These are phyloP conservation scores for Aspergillus sp. DNA, from an alignment of 2,329 filamentous ascomycete species.

Conservation along the genomic window DNA sequence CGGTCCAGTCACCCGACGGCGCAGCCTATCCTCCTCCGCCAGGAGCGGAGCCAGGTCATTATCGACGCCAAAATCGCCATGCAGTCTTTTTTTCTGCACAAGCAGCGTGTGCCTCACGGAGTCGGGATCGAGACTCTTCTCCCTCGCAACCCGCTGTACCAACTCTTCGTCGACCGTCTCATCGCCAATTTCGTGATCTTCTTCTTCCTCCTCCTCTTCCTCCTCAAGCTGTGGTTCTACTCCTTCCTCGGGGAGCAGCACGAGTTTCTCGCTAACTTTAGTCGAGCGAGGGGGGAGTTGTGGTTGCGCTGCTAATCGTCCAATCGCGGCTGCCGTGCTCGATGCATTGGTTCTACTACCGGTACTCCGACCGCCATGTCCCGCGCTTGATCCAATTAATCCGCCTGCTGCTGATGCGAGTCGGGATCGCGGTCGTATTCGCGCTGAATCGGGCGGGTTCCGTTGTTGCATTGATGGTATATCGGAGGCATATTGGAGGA, in stretches of 20 bases:
- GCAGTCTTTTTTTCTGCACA: slow-evolving; percentile 32
- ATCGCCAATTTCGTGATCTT: slow-evolving; percentile 24
- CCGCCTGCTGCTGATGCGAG: slow-evolving; percentile 33
- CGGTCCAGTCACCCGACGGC: slow-evolving; percentile 52
- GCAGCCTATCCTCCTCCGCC: slow-evolving; percentile 61
- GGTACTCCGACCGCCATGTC: slow-evolving; percentile 25
- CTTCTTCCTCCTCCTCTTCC: slow-evolving; percentile 25
- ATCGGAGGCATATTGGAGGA: slow-evolving; percentile 89
- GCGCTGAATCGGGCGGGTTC: slow-evolving; percentile 52
- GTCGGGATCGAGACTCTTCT: slow-evolving; percentile 36
- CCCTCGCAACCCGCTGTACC: slow-evolving; percentile 32
- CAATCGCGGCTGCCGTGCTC: slow-evolving; percentile 55
- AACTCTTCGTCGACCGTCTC: slow-evolving; percentile 37
- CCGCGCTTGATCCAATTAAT: slow-evolving; percentile 41
- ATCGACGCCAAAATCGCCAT: slow-evolving; percentile 58
- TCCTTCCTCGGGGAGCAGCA: slow-evolving; percentile 73
- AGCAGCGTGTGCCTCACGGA: slow-evolving; percentile 31
- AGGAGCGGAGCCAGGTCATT: slow-evolving; percentile 50
- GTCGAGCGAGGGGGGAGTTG: slow-evolving; percentile 81
- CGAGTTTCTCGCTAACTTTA: slow-evolving; percentile 96
- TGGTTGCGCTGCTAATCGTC: slow-evolving; percentile 54
- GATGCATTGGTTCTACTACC: slow-evolving; percentile 37
- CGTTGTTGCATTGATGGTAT: slow-evolving; percentile 93
- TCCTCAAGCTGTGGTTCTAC: slow-evolving; percentile 9
- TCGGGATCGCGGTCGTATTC: slow-evolving; percentile 31